These are phyloP conservation scores for Bruguiera parviflora DNA, from an alignment of 345 rosid genomes.

Conservation along the genomic window DNA sequence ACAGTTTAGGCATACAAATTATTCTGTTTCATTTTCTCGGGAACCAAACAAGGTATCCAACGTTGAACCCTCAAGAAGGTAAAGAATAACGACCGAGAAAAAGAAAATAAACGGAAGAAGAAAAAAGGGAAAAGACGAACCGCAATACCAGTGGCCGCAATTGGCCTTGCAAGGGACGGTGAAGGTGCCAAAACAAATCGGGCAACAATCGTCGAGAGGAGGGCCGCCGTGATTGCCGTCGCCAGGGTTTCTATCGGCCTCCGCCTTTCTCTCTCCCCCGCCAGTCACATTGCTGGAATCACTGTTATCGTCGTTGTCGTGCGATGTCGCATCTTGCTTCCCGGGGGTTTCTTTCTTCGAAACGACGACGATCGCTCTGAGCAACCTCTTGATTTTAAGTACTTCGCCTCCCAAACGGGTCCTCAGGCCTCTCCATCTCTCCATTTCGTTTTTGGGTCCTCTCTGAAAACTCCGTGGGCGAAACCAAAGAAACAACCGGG, in stretches of 20 bases:
- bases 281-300: slow-evolving; percentile 11
- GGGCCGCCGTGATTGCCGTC: slow-evolving; percentile 25
- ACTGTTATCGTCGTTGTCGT: not conserved
- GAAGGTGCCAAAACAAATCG: slow-evolving; percentile 72
- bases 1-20: too few species aligned
- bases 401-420: not conserved
- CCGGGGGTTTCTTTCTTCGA: not conserved
- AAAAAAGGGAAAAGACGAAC: slow-evolving; percentile 34
- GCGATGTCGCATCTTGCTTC: not conserved
- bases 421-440: not conserved
- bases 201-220: slow-evolving; percentile 77
- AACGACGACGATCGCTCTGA: not conserved
- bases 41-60: too few species aligned
- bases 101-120: not conserved
- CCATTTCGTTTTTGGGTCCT: not conserved
- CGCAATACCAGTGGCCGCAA: slow-evolving; percentile 97
- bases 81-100: not conserved
- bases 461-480: too few species aligned
- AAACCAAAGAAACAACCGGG: too few species aligned
- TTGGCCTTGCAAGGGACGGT: slow-evolving; percentile 62
- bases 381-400: not conserved
- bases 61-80: not conserved
- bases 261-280: slow-evolving; percentile 9
- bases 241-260: slow-evolving; percentile 24
- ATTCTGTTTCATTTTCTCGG: too few species aligned